Percentiles rank a stretch among this genome's conserved stretches.
Conservation (phyloP, 2,329 filamentous ascomycete genomes). For the Apiospora phragmitis region DNA sequence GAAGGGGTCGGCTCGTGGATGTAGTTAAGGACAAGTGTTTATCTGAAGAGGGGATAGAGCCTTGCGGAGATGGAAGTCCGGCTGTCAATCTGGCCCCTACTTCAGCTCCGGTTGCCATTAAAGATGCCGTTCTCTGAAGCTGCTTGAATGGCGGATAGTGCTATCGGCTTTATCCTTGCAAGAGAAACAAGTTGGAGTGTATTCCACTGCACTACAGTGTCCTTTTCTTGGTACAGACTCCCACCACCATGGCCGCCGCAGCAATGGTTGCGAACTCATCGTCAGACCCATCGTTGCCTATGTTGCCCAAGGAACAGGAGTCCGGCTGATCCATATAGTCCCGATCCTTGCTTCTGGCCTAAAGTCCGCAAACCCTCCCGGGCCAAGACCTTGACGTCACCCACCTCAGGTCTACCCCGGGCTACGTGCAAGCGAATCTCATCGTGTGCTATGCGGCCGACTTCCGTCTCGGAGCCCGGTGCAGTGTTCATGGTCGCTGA, state of each 20-base stretch:
- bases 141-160: neutral
- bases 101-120: neutral
- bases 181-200: neutral
- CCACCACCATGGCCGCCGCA: neutral
- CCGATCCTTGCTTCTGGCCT: neutral
- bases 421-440: slow-evolving; percentile 62
- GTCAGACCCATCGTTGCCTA: neutral
- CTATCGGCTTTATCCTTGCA: no score
- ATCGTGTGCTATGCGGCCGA: slow-evolving; percentile 58
- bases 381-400: slow-evolving; percentile 37
- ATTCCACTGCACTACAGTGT: neutral
- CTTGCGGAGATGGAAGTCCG: neutral
- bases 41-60: neutral
- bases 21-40: neutral
- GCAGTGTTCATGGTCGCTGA: slow-evolving; percentile 61
- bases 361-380: slow-evolving; percentile 42
- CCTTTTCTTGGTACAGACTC: neutral
- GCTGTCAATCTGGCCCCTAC: neutral
- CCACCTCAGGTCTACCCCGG: slow-evolving; percentile 56
- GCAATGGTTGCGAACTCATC: neutral
- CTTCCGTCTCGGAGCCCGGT: slow-evolving; percentile 63
- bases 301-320: neutral
- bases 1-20: neutral
- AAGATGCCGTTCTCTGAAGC: neutral
- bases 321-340: neutral